These are phyloP conservation scores for Mycena vulgaris DNA, from an alignment of 768 basidiomycete species.

Conservation along the genomic window DNA sequence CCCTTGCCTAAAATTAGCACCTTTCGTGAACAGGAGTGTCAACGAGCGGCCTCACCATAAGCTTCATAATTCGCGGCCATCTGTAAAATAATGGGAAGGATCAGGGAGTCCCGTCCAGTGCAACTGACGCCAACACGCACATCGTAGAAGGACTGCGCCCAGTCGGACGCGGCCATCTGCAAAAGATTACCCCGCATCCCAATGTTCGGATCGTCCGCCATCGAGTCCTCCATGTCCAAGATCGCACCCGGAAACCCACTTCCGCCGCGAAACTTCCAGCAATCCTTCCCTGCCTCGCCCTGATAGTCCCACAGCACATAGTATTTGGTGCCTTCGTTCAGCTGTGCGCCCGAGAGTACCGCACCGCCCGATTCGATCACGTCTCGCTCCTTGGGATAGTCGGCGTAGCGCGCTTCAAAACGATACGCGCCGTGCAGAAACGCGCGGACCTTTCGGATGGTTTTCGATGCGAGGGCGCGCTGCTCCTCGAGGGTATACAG, in stretches of 20 bases:
- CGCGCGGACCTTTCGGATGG: constrained; percentile 19
- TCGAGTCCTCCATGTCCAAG: constrained; percentile 26
- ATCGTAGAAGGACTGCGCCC: constrained; percentile 28
- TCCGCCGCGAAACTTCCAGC: constrained; percentile 30
- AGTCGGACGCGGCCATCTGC: constrained; percentile 24
- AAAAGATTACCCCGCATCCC: constrained; percentile 20
- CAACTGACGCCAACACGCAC: not conserved
- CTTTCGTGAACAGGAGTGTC: not conserved
- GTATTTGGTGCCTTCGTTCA: constrained; percentile 14
- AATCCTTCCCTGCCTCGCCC: constrained; percentile 21
- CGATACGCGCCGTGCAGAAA: constrained; percentile 23
- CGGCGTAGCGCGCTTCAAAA: constrained; percentile 24
- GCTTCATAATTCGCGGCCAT: constrained; percentile 25
- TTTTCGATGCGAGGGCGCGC: constrained; percentile 18
- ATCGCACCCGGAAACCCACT: constrained; percentile 6
- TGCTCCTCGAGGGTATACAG: constrained; percentile 15
- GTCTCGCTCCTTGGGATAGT: constrained; percentile 6
- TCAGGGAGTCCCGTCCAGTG: no score
- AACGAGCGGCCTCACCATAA: not conserved
- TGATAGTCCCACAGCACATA: constrained; percentile 27
- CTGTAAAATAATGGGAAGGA: not conserved
- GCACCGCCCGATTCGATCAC: constrained; percentile 15
- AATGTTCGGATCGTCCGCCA: constrained; percentile 28
- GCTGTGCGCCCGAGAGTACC: constrained; percentile 11
- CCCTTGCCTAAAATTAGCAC: not conserved